These are phyloP conservation scores for Mycocentrospora acerina DNA, from an alignment of 2,329 filamentous ascomycete genomes.

Conservation along the genomic window DNA sequence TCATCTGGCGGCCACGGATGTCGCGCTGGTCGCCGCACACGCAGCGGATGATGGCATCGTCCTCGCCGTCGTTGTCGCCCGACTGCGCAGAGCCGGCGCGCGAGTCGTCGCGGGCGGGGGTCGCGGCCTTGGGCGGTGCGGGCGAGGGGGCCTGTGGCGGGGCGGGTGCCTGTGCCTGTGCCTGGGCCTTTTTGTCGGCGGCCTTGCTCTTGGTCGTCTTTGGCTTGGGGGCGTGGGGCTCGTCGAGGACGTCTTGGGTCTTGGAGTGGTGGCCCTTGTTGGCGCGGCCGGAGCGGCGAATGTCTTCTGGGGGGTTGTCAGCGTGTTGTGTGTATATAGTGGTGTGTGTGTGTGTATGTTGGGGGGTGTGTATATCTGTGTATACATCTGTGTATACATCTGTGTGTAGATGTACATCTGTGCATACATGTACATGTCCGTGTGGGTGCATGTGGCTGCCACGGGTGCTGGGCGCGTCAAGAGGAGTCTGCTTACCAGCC, in stretches of 20 bases:
- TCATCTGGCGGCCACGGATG: constrained; percentile 87
- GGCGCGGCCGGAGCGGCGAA: constrained; percentile 88
- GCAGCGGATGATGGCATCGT: constrained; percentile 81
- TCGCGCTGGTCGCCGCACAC: constrained; percentile 82
- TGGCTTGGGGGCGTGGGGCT: constrained; percentile 48
- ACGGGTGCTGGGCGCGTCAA: constrained; percentile 14
- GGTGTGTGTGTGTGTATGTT: constrained; percentile 10
- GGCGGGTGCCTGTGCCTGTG: constrained; percentile 44
- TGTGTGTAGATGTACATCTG: too few relatives aligned
- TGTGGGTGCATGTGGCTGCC: constrained; percentile 2
- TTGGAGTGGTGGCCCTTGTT: constrained; percentile 97
- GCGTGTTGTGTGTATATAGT: constrained; percentile 12
- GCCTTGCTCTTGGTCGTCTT: constrained; percentile 45
- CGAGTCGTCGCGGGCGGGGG: constrained; percentile 43
- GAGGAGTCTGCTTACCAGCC: constrained; percentile 60
- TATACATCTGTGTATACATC: too few relatives aligned
- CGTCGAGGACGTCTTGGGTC: constrained; percentile 64
- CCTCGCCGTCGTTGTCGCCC: constrained; percentile 53
- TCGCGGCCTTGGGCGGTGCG: constrained; percentile 11
- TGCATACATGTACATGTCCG: too few relatives aligned
- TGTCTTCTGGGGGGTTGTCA: constrained; percentile 63
- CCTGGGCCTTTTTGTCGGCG: constrained; percentile 41
- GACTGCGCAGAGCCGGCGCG: constrained; percentile 43
- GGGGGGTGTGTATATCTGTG: too few relatives aligned
- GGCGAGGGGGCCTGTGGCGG: constrained; percentile 2